Evolutionary conservation across 139 green algal species (phyloP), one percentile per base, ranked within the genome.

Genomic region (Tetradesmus obliquus): DNA sequence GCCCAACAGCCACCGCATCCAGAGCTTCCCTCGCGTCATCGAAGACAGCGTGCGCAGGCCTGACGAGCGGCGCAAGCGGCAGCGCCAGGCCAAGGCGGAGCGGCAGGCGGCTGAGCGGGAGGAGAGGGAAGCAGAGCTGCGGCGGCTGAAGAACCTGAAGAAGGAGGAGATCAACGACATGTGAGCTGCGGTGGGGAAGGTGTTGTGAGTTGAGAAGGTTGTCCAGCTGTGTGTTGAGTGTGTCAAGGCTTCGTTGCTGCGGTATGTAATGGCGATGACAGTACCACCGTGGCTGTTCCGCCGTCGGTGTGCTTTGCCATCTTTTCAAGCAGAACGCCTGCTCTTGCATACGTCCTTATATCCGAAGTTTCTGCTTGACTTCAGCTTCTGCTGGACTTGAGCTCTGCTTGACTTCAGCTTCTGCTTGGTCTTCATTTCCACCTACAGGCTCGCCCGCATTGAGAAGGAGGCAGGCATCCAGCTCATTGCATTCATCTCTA

Each of bases 121-220:
- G 51, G 66, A 74, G 72, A 88, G 87, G 58, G 66, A 94, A 55
- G 94, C 93, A 82, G 96, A 99, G 87, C 81, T 99, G 55, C 97
- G 97, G 93, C 91, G 95, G 32, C 93, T 99, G 17, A 99, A 99
- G 94, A 98, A 98, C 93, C 86, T 98, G 17, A 99, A 99, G 93
- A 97, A 96, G 88, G 80, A 92, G 71, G 96, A 99, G 91, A 97
- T 99, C 69, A 90, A 98, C 79, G 88, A 95, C 24, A 97, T 94
- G 93, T 91, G 88, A 74, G 93, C 17, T 5, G 15, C 51, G 45
- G 2, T 72, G 69, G 69, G 51, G 17, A 8, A 72, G 83, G 86
- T 95, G 92, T 51, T 53, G 7, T 15, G 66, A 24, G 66, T 17
- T 76, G 66, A 76, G 17, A 24, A 53, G 76, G 24, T 55, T 13